Conservation (phyloP, 2,329 filamentous ascomycete species). For the Tolypocladium paradoxum region DNA sequence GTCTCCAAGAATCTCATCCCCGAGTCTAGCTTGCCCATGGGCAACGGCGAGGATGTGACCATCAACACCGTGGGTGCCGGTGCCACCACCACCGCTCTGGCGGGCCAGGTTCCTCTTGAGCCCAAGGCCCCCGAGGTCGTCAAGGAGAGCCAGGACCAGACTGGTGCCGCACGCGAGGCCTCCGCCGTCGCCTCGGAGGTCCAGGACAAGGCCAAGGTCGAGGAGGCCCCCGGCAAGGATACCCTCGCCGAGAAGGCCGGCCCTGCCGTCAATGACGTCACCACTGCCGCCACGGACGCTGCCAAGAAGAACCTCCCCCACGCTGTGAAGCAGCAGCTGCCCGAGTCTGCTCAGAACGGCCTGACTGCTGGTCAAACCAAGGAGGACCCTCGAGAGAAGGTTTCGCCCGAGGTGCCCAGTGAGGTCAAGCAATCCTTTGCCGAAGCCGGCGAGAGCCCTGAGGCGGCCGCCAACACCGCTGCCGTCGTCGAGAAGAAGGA, state of each 20-base stretch:
- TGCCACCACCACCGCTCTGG: slow-evolving; percentile 59
- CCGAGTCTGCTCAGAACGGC: slow-evolving; percentile 37
- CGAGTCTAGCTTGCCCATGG: slow-evolving; percentile 69
- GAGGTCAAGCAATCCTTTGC: slow-evolving; percentile 48
- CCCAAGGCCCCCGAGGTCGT: slow-evolving; percentile 39
- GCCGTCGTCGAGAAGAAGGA: slow-evolving; percentile 66
- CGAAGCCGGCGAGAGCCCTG: slow-evolving; percentile 50
- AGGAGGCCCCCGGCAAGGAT: slow-evolving; percentile 47
- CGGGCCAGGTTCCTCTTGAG: slow-evolving; percentile 57
- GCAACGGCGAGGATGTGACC: slow-evolving; percentile 27
- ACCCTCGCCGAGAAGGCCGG: slow-evolving; percentile 20
- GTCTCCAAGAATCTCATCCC: slow-evolving; percentile 60
- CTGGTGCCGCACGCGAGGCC: slow-evolving; percentile 54
- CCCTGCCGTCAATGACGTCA: slow-evolving; percentile 20
- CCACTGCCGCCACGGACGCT: slow-evolving; percentile 25
- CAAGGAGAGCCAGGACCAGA: slow-evolving; percentile 60
- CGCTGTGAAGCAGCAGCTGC: slow-evolving; percentile 39
- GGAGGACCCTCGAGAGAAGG: slow-evolving; percentile 30
- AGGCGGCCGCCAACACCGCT: slow-evolving; percentile 57
- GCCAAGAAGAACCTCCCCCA: slow-evolving; percentile 41
- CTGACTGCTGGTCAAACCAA: slow-evolving; percentile 32
- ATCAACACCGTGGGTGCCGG: slow-evolving; percentile 39
- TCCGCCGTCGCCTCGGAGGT: slow-evolving; percentile 56
- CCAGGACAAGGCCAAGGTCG: slow-evolving; percentile 58
- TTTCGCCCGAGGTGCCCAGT: slow-evolving; percentile 40